These are phyloP conservation scores for Maudiozyma saulgeensis DNA, from an alignment of 805 yeast genomes.

Conservation along the genomic window DNA sequence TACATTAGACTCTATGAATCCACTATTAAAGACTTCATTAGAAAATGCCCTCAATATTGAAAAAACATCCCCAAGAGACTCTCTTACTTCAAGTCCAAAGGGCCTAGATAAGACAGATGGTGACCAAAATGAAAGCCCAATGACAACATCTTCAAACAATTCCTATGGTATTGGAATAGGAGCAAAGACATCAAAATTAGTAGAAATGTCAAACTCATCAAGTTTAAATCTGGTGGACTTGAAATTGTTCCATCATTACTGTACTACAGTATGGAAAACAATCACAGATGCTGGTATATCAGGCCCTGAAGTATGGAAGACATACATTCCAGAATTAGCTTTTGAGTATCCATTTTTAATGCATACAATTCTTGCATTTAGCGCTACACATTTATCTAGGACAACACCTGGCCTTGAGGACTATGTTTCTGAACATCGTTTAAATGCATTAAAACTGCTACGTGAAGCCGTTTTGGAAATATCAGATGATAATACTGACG, in stretches of 20 bases:
- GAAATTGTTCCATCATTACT: conserved; percentile 77
- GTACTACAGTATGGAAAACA: conserved; percentile 74
- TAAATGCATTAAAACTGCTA: conserved; percentile 72
- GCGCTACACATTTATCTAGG: conserved; percentile 83
- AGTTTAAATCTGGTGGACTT: conserved; percentile 63
- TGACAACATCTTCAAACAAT: neutral
- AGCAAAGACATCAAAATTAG: neutral
- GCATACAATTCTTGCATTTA: conserved; percentile 85
- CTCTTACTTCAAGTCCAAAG: conserved; percentile 3
- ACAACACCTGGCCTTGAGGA: conserved; percentile 68
- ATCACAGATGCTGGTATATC: conserved; percentile 87
- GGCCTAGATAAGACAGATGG: conserved; percentile 1
- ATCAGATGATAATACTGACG: conserved; percentile 79
- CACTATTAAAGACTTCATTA: conserved; percentile 2
- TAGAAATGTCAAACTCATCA: conserved; percentile 20
- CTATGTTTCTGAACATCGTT: conserved; percentile 76
- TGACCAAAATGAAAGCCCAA: neutral
- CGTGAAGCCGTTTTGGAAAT: conserved; percentile 82
- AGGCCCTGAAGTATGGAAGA: conserved; percentile 71
- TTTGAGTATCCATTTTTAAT: conserved; percentile 81
- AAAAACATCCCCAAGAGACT: conserved; percentile 1
- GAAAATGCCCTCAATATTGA: neutral
- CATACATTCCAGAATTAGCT: conserved; percentile 80
- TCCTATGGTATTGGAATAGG: neutral
- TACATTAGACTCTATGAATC: conserved; percentile 1